Evolutionary conservation across 1,284 basidiomycete genomes (phyloP), one percentile per base, ranked within the genome.

Genomic region (Agroathelia rolfsii): DNA sequence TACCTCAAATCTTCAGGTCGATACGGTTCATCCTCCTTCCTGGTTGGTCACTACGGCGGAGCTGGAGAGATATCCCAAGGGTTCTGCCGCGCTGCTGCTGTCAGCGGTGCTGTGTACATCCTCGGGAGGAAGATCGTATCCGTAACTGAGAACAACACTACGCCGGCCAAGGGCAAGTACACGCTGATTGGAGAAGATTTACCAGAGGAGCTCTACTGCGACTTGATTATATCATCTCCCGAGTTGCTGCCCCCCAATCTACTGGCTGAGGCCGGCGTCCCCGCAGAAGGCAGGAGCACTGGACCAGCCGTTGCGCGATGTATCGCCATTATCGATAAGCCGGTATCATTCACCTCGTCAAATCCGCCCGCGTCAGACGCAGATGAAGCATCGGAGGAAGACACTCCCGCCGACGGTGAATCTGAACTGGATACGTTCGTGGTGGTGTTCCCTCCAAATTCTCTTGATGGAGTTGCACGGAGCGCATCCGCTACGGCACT

Each of bases 21-120:
- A 19, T 97, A 95, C 49, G 94, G 94, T 5, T 60, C 84, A 7
- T 89, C 87, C 0, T 79, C 94, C 0, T 97, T 93, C 58, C 72
- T 98, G 10, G 70, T 97, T 4, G 89, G 88, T 0, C 92, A 96
- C 47, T 97, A 96, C 51, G 94, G 94, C 18, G 89, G 92, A 3
- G 65, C 80, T 0, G 90, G 92, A 3, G 92, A 95, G 49, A 76
- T 94, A n/a, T 72, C 84, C 0, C 90, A 95, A 55, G 90, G 88
- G 1, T 96, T 93, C 52, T 94, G 90, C 55, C 85, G 90, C 20
- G 73, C 80, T 5, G 72, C 84, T 21, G 90, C 92, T 3, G 90
- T 95, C 5, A 71, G 72, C 41, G 88, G 89, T 6, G 80, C 72
- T 0, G 81, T 81, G 1, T 94, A 94, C 51, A 80, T 95, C 38